Evolutionary conservation across 2,329 filamentous ascomycete genomes (phyloP).

Genomic region (Exophiala oligosperma): DNA sequence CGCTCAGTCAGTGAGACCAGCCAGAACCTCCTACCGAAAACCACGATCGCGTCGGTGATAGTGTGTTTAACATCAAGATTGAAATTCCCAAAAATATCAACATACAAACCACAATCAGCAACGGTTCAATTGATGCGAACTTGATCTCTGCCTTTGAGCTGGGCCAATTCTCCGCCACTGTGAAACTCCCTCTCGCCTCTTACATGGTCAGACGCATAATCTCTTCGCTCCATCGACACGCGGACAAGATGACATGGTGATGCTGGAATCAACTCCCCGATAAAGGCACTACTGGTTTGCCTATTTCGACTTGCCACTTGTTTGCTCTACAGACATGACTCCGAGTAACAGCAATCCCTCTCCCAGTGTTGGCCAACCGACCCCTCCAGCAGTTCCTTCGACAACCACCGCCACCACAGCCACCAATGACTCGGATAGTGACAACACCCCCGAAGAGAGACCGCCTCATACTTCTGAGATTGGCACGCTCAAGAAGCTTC

Average conservation of each 20-base stretch:
- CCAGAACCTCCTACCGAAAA: no score
- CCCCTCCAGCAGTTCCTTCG: slow-evolving; percentile 21
- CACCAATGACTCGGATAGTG: slow-evolving; percentile 25
- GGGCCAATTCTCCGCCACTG: no score
- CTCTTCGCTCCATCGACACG: no score
- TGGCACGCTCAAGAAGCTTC: slow-evolving; percentile 44
- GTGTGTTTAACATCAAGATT: no score
- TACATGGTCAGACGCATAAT: no score
- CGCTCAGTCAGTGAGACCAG: no score
- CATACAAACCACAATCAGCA: no score
- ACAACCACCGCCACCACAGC: slow-evolving; percentile 18
- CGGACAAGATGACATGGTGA: slow-evolving; percentile 1
- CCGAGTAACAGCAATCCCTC: slow-evolving; percentile 22
- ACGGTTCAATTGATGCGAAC: no score
- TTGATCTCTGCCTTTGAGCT: no score
- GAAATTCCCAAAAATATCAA: no score
- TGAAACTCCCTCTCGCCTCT: no score
- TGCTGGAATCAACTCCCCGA: neutral
- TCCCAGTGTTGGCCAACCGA: slow-evolving; percentile 23
- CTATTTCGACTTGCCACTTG: neutral
- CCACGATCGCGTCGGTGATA: no score
- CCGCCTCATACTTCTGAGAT: slow-evolving; percentile 39
- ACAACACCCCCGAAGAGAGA: slow-evolving; percentile 25
- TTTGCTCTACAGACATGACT: slow-evolving; percentile 12
- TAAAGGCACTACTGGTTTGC: neutral